A percentile compares a stretch with the other conserved stretches of the same genome.
These are phyloP conservation scores for Porphyrellus cyaneotinctus DNA, from an alignment of 768 basidiomycete genomes.

Conservation along the genomic window DNA sequence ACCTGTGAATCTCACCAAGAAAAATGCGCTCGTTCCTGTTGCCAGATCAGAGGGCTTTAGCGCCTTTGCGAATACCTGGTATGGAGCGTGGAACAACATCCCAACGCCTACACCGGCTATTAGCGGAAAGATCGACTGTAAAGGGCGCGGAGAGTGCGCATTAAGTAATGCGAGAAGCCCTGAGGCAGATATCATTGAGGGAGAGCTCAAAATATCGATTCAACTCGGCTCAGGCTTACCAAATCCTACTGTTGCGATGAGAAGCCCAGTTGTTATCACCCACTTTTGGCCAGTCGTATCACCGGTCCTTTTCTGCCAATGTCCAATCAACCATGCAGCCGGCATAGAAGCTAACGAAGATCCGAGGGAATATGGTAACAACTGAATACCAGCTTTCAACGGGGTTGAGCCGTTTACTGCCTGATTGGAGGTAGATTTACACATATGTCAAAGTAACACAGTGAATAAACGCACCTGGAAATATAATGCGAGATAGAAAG, in stretches of 20 bases:
- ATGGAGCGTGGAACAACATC: constrained; percentile 83
- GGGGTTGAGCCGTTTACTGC: constrained; percentile 69
- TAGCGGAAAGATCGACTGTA: constrained; percentile 58
- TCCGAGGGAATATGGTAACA: constrained; percentile 82
- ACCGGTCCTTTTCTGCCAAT: constrained; percentile 52
- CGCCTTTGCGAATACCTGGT: constrained; percentile 70
- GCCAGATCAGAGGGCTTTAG: constrained; percentile 66
- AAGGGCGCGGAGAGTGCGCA: constrained; percentile 41
- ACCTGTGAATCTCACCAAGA: constrained; percentile 82
- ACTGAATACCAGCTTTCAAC: constrained; percentile 64
- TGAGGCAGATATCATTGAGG: constrained; percentile 33
- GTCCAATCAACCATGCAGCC: constrained; percentile 77
- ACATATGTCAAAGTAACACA: background rate
- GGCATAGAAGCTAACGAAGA: constrained; percentile 84
- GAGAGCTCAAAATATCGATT: background rate
- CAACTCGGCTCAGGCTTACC: constrained; percentile 40
- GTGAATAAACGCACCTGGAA: constrained; percentile 55
- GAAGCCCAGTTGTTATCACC: constrained; percentile 59
- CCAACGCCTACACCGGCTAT: constrained; percentile 76
- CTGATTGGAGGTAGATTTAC: constrained; percentile 34
- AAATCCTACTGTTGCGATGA: constrained; percentile 67
- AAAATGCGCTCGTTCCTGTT: constrained; percentile 80
- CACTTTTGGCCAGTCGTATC: constrained; percentile 64
- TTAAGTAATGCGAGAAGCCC: constrained; percentile 65
- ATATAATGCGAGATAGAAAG: constrained; percentile 81